These are phyloP conservation scores for Rhizopogon sp. DNA, from an alignment of 768 basidiomycete genomes.

Conservation along the genomic window DNA sequence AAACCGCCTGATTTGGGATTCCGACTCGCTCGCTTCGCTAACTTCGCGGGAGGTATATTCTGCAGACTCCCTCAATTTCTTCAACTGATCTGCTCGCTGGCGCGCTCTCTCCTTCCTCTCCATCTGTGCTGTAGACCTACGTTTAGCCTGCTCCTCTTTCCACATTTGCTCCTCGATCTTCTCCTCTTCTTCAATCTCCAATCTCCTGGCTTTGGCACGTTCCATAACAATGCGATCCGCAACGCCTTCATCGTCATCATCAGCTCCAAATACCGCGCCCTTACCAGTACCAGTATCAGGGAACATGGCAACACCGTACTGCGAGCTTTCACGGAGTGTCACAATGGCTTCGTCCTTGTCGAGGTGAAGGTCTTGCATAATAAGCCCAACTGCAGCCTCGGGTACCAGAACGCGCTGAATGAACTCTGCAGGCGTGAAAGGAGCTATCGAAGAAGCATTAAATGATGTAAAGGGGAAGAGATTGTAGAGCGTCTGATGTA, in stretches of 20 bases:
- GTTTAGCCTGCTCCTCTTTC: constrained; percentile 18
- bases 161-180: constrained; percentile 24
- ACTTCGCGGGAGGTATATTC: not conserved
- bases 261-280: constrained; percentile 27
- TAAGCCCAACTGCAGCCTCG: constrained; percentile 78
- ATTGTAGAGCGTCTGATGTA: constrained; percentile 70
- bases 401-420: constrained; percentile 85
- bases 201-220: constrained; percentile 35
- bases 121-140: constrained; percentile 14
- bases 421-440: constrained; percentile 73
- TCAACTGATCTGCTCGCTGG: constrained; percentile 15
- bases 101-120: constrained; percentile 15
- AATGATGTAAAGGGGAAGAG: constrained; percentile 66
- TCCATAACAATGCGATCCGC: constrained; percentile 41
- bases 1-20: constrained; percentile 4
- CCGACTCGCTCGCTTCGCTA: constrained; percentile 14
- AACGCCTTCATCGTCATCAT: constrained; percentile 27
- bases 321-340: constrained; percentile 69
- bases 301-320: constrained; percentile 85
- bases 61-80: not conserved
- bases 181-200: constrained; percentile 39
- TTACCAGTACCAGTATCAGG: constrained; percentile 40
- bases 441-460: constrained; percentile 46
- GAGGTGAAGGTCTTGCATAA: constrained; percentile 66
- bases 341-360: constrained; percentile 43